Percentiles rank a stretch among this genome's conserved stretches.
Conservation (phyloP, 2,329 filamentous ascomycete genomes). For the Penicillium hordei region DNA sequence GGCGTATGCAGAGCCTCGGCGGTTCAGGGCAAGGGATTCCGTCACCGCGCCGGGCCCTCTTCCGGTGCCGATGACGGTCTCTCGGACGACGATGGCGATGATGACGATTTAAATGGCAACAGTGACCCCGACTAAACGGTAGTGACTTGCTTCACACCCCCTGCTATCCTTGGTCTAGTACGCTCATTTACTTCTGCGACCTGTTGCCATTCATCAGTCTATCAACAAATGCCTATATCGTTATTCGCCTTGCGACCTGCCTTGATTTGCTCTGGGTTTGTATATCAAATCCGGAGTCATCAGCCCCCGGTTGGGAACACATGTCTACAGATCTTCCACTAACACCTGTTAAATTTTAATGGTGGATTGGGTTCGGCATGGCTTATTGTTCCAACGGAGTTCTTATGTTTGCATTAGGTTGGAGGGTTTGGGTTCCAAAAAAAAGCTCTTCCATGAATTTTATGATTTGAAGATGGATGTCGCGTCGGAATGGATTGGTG, state of each 20-base stretch:
- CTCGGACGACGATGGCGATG: constrained; percentile 59
- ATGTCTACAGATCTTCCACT: constrained; percentile 11
- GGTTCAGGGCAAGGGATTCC: constrained; percentile 32
- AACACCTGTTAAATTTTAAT: constrained; percentile 8
- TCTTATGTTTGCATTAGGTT: constrained; percentile 12
- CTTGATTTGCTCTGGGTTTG: background rate
- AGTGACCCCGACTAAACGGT: constrained; percentile 59
- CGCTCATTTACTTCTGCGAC: constrained; percentile 8
- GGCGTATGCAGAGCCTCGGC: constrained; percentile 46
- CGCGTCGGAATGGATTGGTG: background rate
- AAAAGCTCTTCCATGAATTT: constrained; percentile 15
- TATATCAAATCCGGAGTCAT: constrained; percentile 1
- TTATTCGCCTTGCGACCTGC: constrained; percentile 8
- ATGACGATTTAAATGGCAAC: constrained; percentile 65
- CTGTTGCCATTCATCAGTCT: constrained; percentile 11
- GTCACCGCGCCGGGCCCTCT: constrained; percentile 32
- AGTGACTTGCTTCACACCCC: constrained; percentile 57
- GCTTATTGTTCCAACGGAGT: constrained; percentile 12
- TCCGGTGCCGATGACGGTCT: constrained; percentile 55
- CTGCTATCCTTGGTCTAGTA: constrained; percentile 2
- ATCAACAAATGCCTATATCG: constrained; percentile 9
- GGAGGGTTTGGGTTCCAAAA: constrained; percentile 13
- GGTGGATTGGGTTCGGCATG: constrained; percentile 9
- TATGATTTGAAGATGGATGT: constrained; percentile 9
- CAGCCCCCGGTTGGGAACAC: constrained; percentile 2